Evolutionary conservation across 495 filamentous ascomycete species (phyloP).

Genomic region (Podospora pseudoanserina): DNA sequence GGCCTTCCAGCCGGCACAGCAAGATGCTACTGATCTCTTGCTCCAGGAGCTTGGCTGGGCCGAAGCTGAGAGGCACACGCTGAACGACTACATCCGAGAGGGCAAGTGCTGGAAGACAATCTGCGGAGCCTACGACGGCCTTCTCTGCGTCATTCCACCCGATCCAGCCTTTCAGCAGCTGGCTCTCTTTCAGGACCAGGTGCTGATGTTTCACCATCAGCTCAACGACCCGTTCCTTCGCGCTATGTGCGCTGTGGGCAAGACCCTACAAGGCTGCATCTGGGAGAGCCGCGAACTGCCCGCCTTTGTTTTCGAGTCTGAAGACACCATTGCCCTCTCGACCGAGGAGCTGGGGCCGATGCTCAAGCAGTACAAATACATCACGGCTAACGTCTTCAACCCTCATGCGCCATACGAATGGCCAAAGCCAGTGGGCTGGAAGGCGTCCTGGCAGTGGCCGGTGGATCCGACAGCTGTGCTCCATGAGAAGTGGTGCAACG

Average conservation of each 20-base stretch:
- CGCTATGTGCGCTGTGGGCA: conserved; percentile 24
- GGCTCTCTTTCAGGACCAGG: conserved; percentile 23
- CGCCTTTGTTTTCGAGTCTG: conserved; percentile 30
- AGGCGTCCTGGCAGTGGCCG: conserved; percentile 21
- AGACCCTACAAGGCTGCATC: conserved; percentile 20
- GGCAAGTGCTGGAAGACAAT: conserved; percentile 33
- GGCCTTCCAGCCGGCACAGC: not conserved
- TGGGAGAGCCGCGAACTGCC: conserved; percentile 24
- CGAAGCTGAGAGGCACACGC: conserved; percentile 14
- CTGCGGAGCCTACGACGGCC: conserved; percentile 23
- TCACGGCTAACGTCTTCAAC: conserved; percentile 22
- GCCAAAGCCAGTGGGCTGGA: conserved; percentile 23
- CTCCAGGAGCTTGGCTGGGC: conserved; percentile 24
- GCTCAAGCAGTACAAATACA: conserved; percentile 19
- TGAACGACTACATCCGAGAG: conserved; percentile 30
- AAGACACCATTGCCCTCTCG: conserved; percentile 14
- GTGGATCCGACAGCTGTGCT: conserved; percentile 21
- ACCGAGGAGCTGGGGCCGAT: conserved; percentile 20
- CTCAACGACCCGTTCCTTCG: conserved; percentile 20
- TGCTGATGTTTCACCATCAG: conserved; percentile 22
- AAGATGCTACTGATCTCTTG: conserved; percentile 13
- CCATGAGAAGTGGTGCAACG: conserved; percentile 4
- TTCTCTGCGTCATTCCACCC: conserved; percentile 26
- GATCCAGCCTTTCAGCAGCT: conserved; percentile 21
- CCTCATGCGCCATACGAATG: conserved; percentile 11